Base-by-base conservation (phyloP, 257 asterid species). In the Jasminum sambac region DNA sequence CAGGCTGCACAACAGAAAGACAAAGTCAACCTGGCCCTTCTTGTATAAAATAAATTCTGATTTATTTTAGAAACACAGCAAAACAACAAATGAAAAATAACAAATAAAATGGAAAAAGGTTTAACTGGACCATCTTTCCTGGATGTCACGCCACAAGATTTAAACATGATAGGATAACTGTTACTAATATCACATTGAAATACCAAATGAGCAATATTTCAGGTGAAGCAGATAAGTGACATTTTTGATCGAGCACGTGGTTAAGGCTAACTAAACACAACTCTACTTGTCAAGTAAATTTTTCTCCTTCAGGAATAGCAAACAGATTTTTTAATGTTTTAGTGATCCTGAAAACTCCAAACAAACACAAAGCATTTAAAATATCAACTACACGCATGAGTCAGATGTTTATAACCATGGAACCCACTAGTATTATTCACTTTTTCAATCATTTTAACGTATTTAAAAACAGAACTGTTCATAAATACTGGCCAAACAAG, bases 1-100 rank as follows among this genome's bases (percentile, higher is more conserved):
- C 92, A 11, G 92, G 92, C 92, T 86, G 92, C 87, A 80, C 16
- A 10, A 42, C 12, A 82, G 74, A 37, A 76, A 67, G 26, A 71
- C 70, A 42, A 66, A 70, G 67, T 55, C 37, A 78, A 64, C 62
- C 21, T 26, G 68, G 77, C 66, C 11, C 4, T 57, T 76, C 43
- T 63, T 23, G 23, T 25, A 55, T 14, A 11, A 34, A 58, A 23
- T 50, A 67, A 63, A 67, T 14, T 11, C 23, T 44, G 5, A 63
- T 34, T 17, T 65, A n/a, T 37, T 70, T 42, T 52, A 68, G 50
- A 30, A 58, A 58, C 50, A 43, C 14, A 60, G 24, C 61, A 50
- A 68, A 71, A 58, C 40, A 44, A 24, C 39, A 62, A 63, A 39
- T 67, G 66, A 67, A 64, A 46, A 17, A 8, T 9, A 34, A 59